Evolutionary conservation across 139 green algal genomes (phyloP).

Genomic region (Chlamydomonas sp.): DNA sequence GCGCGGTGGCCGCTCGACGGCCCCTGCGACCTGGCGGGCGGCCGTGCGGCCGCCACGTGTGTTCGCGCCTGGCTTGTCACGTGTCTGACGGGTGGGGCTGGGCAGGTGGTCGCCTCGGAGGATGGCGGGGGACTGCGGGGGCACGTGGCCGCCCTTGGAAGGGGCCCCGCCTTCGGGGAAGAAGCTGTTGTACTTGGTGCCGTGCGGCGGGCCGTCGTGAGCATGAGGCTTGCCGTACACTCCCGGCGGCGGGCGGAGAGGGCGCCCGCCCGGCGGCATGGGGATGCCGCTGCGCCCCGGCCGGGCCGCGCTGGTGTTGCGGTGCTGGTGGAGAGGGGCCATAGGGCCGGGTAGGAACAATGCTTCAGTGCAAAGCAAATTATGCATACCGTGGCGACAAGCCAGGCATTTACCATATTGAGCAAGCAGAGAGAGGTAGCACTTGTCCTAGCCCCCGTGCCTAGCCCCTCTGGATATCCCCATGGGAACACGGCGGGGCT

Average conservation of each 20-base stretch:
- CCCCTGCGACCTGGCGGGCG: no score
- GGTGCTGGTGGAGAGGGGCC: not conserved
- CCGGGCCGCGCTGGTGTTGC: not conserved
- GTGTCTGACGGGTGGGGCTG: not conserved
- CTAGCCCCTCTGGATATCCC: not conserved
- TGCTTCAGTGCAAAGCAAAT: not conserved
- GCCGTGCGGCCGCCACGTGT: no score
- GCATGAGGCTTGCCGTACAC: no score
- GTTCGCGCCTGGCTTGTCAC: no score
- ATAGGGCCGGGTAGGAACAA: not conserved
- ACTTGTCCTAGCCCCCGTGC: no score
- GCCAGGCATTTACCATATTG: no score
- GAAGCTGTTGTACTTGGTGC: slow-evolving; percentile 25
- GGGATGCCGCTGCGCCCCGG: slow-evolving; percentile 16
- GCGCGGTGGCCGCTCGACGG: no score
- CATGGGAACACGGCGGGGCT: not conserved
- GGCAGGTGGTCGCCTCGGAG: slow-evolving; percentile 7
- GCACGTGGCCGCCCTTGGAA: not conserved
- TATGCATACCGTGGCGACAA: not conserved
- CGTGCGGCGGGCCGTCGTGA: not conserved
- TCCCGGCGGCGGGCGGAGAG: not conserved
- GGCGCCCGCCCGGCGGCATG: not conserved
- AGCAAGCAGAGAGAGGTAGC: no score
- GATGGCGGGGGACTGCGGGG: not conserved
- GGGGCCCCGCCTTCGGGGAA: not conserved